These are phyloP conservation scores for Saturnispora zaruensis DNA, from an alignment of 805 yeast genomes.

Conservation along the genomic window DNA sequence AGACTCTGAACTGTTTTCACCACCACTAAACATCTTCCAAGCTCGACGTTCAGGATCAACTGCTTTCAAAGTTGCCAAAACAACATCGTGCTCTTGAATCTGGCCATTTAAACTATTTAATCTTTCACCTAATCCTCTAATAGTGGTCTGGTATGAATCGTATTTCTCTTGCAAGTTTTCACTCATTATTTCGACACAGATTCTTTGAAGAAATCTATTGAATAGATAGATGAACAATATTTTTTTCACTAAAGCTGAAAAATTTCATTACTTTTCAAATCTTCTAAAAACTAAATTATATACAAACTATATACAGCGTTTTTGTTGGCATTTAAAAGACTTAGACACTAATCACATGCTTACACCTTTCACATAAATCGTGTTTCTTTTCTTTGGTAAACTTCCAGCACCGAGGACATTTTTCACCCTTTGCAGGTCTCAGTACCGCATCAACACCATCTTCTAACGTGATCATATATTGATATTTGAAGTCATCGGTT, in stretches of 20 bases:
- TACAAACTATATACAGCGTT: constrained; percentile 1
- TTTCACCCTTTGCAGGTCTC: constrained; percentile 32
- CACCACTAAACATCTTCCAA: constrained; percentile 87
- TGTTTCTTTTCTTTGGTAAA: constrained; percentile 44
- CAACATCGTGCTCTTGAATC: constrained; percentile 41
- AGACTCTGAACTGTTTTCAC: constrained; percentile 7
- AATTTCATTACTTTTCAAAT: neutral
- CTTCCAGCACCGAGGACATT: constrained; percentile 97
- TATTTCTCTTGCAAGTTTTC: constrained; percentile 37
- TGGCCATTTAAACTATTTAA: constrained; percentile 41
- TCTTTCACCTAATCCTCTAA: constrained; percentile 39
- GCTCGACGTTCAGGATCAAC: constrained; percentile 62
- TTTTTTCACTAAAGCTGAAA: neutral
- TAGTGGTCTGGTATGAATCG: constrained; percentile 42
- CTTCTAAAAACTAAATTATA: neutral
- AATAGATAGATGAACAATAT: neutral
- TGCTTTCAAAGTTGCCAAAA: constrained; percentile 45
- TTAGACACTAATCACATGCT: constrained; percentile 25
- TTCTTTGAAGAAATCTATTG: too few species aligned
- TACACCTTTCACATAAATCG: constrained; percentile 61
- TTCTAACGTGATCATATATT: constrained; percentile 23
- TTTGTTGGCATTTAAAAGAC: neutral
- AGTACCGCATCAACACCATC: constrained; percentile 31
- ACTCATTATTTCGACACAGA: neutral
- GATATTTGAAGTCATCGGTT: constrained; percentile 18